phyloP scores from a whole-genome alignment of 2,329 filamentous ascomycete species.

The Monosporascus sp. region DNA sequence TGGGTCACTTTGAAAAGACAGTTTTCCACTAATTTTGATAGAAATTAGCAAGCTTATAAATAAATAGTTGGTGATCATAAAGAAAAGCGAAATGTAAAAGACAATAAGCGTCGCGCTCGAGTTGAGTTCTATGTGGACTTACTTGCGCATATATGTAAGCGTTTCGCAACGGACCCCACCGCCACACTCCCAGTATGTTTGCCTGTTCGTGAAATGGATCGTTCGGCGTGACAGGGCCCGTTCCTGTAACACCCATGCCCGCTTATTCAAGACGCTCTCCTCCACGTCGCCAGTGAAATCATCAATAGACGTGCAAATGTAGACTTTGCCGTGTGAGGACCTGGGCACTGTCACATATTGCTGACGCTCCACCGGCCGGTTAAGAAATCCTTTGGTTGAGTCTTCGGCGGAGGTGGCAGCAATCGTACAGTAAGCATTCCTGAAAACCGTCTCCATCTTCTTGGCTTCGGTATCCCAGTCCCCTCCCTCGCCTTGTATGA shows the following conservation, averaged over 20 bases:
- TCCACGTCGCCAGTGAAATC: slow-evolving; percentile 9
- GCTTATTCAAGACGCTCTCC: slow-evolving; percentile 1
- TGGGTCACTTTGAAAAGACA: too few species aligned
- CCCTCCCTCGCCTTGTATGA: slow-evolving; percentile 1
- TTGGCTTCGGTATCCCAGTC: slow-evolving; percentile 1
- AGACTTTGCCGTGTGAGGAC: background rate
- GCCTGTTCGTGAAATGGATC: slow-evolving; percentile 7
- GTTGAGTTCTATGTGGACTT: background rate
- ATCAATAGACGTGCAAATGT: slow-evolving; percentile 6
- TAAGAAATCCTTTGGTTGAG: background rate
- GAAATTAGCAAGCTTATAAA: too few species aligned
- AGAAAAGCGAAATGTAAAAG: too few species aligned
- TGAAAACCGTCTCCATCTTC: background rate
- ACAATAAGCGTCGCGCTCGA: too few species aligned
- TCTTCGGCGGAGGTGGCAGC: background rate
- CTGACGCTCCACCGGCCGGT: background rate
- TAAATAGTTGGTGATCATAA: too few species aligned
- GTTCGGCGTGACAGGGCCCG: slow-evolving; percentile 9
- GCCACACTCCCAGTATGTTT: slow-evolving; percentile 15
- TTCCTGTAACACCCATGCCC: slow-evolving; percentile 14
- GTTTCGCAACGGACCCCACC: slow-evolving; percentile 10
- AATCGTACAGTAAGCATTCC: slow-evolving; percentile 1
- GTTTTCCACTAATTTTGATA: too few species aligned
- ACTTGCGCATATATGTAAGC: background rate
- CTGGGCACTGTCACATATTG: background rate